Base-by-base conservation (phyloP, 163 green algal species). In the Coccomyxa subellipsoidea region DNA sequence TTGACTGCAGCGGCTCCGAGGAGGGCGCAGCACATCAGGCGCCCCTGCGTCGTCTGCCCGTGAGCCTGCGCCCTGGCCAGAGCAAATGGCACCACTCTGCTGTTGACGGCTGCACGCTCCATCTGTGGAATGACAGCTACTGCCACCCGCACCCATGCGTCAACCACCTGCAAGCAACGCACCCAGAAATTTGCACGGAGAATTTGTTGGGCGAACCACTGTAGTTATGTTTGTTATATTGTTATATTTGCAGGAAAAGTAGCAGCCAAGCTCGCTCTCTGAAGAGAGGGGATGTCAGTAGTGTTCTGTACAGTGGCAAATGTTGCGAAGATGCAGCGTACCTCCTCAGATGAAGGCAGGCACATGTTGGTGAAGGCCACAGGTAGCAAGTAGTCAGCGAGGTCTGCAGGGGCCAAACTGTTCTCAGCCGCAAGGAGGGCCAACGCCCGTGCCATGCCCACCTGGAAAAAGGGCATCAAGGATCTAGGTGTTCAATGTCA, bases 31-130 rank as follows among this genome's bases (percentile, higher is more conserved):
- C 87, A 92, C 23, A 90, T 87, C 34, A 91, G 87, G 29, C 88
- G 82, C 37, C 86, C 90, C 32, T 82, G 78, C 38, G 92, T 90
- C 7, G 82, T 79, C 5, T 69, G 88, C 31, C 92, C 89, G 36
- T 92, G 85, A 38, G 92, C 88, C n/a, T 91, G 84, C 15, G 88
- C 91, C 80, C 93, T 92, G 0, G 85, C 86, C 32, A 94, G 81
- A 0, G 91, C 89, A 25, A 95, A 80, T 4, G 88, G 86, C 54
- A 92, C 47, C 34, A 94, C 87, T 78, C 91, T 88, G 4, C 72
- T 77, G 39, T 86, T 85, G 38, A 94, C 70, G 38, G 85, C 79
- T 32, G 86, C 79, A 73, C 88, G 87, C 69, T 89, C 82, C 71
- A 95, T 70, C 35, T 86, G 38, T 7, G 89, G 89, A 21, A 93